phyloP scores from a whole-genome alignment of 2,329 filamentous ascomycete genomes.

The Arthrinium puccinioides region DNA sequence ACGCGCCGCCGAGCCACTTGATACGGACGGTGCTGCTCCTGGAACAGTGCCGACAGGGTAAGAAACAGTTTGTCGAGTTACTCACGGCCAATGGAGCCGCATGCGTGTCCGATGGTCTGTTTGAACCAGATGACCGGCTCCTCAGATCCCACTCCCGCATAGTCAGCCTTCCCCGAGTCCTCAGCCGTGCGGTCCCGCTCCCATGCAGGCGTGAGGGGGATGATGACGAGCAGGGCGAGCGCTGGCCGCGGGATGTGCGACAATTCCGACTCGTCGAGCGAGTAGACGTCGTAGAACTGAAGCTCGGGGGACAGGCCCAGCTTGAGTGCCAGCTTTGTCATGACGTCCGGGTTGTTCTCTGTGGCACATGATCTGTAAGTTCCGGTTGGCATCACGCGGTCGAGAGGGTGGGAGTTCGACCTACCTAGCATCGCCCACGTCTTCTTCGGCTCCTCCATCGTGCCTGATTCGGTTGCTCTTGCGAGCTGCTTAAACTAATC shows the following conservation, averaged over 20 bases:
- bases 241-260: constrained; percentile 70
- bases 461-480: not conserved
- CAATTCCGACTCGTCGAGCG: constrained; percentile 68
- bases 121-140: constrained; percentile 77
- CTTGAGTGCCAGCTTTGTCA: constrained; percentile 63
- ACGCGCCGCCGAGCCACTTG: too few species aligned
- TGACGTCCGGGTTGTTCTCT: constrained; percentile 68
- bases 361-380: not conserved
- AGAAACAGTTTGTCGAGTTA: too few species aligned
- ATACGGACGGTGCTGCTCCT: too few species aligned
- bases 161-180: constrained; percentile 10
- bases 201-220: constrained; percentile 50
- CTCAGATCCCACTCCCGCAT: constrained; percentile 30
- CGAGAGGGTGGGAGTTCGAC: not conserved
- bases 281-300: constrained; percentile 76
- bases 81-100: constrained; percentile 71
- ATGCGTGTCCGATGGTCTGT: constrained; percentile 78
- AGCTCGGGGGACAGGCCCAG: constrained; percentile 63
- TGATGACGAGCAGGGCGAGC: constrained; percentile 72
- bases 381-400: not conserved
- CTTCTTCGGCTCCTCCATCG: constrained; percentile 1
- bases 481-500: too few species aligned
- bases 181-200: constrained; percentile 29
- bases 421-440: constrained; percentile 8
- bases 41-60: too few species aligned